Evolutionary conservation across 768 basidiomycete species (phyloP).

Genomic region (Gyrodon lividus): DNA sequence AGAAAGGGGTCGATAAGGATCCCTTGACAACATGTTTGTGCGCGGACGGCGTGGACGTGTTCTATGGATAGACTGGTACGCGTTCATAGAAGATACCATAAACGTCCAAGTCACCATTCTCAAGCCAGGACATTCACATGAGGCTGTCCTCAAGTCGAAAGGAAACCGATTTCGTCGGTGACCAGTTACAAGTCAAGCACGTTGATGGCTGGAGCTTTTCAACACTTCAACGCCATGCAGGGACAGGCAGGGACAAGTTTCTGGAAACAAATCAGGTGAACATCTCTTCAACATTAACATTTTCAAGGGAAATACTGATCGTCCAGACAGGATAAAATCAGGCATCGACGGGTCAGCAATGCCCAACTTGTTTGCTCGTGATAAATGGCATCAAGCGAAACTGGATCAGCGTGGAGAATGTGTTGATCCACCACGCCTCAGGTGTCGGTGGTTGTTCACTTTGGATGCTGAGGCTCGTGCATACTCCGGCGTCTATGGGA

Average conservation of each 20-base stretch:
- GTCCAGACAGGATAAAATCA: neutral
- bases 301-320: neutral
- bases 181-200: constrained; percentile 22
- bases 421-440: too few relatives aligned
- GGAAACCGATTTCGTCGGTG: constrained; percentile 13
- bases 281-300: neutral
- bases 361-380: constrained; percentile 19
- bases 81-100: neutral
- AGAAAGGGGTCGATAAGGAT: constrained; percentile 17
- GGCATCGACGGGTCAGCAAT: constrained; percentile 16
- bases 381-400: constrained; percentile 25
- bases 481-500: constrained; percentile 13
- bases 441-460: too few relatives aligned
- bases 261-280: constrained; percentile 2
- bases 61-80: constrained; percentile 24
- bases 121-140: constrained; percentile 22
- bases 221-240: neutral
- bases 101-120: neutral
- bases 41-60: constrained; percentile 8
- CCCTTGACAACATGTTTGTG: constrained; percentile 18
- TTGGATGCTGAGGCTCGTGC: constrained; percentile 23
- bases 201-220: neutral
- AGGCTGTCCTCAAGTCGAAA: constrained; percentile 14
- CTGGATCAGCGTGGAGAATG: constrained; percentile 14
- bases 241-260: too few relatives aligned